Conservation (phyloP, 768 basidiomycete genomes). For the Pulveroboletus sp. region DNA sequence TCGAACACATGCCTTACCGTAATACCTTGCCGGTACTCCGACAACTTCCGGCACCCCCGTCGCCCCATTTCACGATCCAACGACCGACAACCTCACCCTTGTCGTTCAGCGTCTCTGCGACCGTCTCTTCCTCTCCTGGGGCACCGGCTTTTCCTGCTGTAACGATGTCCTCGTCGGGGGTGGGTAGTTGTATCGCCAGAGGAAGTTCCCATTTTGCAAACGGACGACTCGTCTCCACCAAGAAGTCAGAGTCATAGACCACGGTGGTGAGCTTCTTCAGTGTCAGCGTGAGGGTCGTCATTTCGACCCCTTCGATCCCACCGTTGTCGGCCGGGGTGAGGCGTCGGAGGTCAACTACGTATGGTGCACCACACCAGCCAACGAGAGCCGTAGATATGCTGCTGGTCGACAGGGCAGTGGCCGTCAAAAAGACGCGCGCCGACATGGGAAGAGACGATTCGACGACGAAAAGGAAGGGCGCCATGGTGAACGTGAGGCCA, state of each 20-base stretch:
- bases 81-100: conserved; percentile 60
- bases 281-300: conserved; percentile 61
- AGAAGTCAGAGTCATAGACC: conserved; percentile 70
- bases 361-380: conserved; percentile 64
- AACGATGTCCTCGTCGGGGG: conserved; percentile 30
- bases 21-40: conserved; percentile 57
- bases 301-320: conserved; percentile 53
- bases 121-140: conserved; percentile 63
- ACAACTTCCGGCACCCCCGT: conserved; percentile 60
- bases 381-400: conserved; percentile 72
- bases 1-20: conserved; percentile 43
- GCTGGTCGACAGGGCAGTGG: conserved; percentile 67
- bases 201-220: conserved; percentile 83
- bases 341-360: conserved; percentile 60
- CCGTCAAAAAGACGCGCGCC: conserved; percentile 64
- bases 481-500: conserved; percentile 57
- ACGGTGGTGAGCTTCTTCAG: conserved; percentile 60
- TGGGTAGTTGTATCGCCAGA: conserved; percentile 43
- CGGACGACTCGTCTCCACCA: conserved; percentile 59
- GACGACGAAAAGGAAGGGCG: conserved; percentile 78
- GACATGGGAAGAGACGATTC: conserved; percentile 69
- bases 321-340: conserved; percentile 35
- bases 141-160: conserved; percentile 28
- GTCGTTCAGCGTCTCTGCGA: conserved; percentile 67
- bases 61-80: conserved; percentile 76